Conservation (phyloP, 2,329 filamentous ascomycete species). For the Atkinsonella texensis region DNA sequence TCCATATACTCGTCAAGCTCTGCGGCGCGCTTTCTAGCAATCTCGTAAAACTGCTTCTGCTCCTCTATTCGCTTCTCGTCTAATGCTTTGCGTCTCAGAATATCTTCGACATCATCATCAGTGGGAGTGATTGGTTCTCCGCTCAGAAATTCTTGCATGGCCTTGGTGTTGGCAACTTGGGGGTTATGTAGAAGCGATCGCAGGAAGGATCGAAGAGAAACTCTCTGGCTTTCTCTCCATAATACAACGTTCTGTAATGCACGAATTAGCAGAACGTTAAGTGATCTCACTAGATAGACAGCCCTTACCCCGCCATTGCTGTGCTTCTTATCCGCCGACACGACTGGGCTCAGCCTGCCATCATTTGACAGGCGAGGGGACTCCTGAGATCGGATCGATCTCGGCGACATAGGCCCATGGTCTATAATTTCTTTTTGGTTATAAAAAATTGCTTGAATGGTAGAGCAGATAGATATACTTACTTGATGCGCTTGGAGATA, state of each 20-base stretch:
- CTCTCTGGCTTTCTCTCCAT: constrained; percentile 79
- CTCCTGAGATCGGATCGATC: constrained; percentile 17
- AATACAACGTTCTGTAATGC: constrained; percentile 42
- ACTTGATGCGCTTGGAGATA: constrained; percentile 16
- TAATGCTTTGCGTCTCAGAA: constrained; percentile 64
- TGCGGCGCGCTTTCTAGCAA: constrained; percentile 77
- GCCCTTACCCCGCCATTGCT: constrained; percentile 15
- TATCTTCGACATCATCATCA: constrained; percentile 76
- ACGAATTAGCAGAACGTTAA: constrained; percentile 13
- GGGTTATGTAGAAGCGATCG: constrained; percentile 74
- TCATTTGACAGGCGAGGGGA: constrained; percentile 22
- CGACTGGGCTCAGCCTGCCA: constrained; percentile 16
- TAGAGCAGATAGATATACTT: background rate
- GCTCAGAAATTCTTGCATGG: constrained; percentile 76
- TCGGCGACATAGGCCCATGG: constrained; percentile 15
- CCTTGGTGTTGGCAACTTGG: constrained; percentile 69
- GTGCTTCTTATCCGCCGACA: constrained; percentile 9
- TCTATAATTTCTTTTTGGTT: background rate
- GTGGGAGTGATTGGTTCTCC: constrained; percentile 59
- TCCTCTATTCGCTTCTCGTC: constrained; percentile 85
- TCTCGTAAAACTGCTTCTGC: constrained; percentile 89
- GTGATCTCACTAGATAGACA: background rate
- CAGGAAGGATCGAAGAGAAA: constrained; percentile 85
- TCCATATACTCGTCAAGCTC: constrained; percentile 99
- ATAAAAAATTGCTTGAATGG: background rate